A percentile compares a stretch with the other conserved stretches of the same genome.
These are phyloP conservation scores for apple (Malus domestica) DNA, from an alignment of 306 rosid genomes.

Conservation along the genomic window DNA sequence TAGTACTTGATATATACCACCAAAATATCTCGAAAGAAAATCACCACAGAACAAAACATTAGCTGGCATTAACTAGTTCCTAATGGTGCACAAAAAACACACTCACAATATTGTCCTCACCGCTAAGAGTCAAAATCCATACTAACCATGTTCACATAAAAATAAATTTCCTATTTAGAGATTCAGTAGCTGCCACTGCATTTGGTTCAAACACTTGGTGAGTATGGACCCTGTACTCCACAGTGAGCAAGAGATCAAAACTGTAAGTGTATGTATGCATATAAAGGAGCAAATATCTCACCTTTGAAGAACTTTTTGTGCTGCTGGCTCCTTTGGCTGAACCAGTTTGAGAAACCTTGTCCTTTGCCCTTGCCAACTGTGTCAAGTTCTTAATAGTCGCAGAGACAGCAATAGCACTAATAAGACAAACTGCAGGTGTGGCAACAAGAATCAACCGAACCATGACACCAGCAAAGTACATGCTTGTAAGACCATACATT, in stretches of 20 bases:
- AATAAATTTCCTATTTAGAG: background rate
- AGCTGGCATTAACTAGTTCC: background rate
- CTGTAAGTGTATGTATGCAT: background rate
- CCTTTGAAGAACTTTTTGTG: constrained; percentile 78
- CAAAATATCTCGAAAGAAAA: constrained; percentile 1
- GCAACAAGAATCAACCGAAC: constrained; percentile 97
- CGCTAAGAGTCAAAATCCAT: background rate
- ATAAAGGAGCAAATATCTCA: constrained; percentile 15
- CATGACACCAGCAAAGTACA: constrained; percentile 99
- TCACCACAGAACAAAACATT: background rate
- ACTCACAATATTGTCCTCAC: background rate
- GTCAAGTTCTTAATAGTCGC: constrained; percentile 86
- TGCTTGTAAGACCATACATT: constrained; percentile 98
- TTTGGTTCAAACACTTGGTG: background rate
- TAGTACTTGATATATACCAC: background rate
- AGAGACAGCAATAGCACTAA: constrained; percentile 95
- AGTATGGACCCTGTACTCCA: background rate
- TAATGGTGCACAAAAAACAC: background rate
- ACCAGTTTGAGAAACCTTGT: constrained; percentile 56
- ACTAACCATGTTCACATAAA: background rate
- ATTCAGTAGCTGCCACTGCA: background rate
- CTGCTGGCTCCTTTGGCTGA: constrained; percentile 59
- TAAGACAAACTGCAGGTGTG: constrained; percentile 92
- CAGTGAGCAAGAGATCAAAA: background rate
- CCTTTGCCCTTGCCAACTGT: constrained; percentile 55